Conservation (phyloP, 1,284 basidiomycete genomes). For the Sporisorium scitamineum region DNA sequence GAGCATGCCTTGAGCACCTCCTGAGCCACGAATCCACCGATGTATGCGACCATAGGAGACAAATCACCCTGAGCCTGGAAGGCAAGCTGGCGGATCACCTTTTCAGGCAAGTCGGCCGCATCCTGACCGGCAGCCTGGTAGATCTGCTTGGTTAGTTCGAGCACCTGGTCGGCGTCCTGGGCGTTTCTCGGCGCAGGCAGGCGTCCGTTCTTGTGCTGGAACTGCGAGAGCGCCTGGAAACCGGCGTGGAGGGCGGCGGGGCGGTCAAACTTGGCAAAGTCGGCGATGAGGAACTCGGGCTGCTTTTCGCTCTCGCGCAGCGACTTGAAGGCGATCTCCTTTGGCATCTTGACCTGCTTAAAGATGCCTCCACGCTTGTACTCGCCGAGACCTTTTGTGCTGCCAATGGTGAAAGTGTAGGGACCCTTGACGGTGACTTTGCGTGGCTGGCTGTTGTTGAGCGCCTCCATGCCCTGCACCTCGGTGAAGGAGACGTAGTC, state of each 20-base stretch:
- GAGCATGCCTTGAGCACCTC: conserved; percentile 97
- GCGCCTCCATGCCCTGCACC: conserved; percentile 91
- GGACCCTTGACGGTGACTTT: conserved; percentile 89
- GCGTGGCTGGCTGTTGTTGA: conserved; percentile 90
- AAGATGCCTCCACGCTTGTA: conserved; percentile 95
- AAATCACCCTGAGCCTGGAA: conserved; percentile 95
- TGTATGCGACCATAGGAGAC: conserved; percentile 89
- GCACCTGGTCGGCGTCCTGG: conserved; percentile 81
- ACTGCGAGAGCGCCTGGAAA: conserved; percentile 92
- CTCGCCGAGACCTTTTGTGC: conserved; percentile 72
- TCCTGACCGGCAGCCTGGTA: conserved; percentile 74
- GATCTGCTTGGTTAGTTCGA: conserved; percentile 83
- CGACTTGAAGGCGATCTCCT: conserved; percentile 85
- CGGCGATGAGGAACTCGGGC: conserved; percentile 93
- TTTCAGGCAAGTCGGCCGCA: conserved; percentile 80
- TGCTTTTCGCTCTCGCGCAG: conserved; percentile 84
- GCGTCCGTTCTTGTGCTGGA: conserved; percentile 77
- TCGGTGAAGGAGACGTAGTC: conserved; percentile 98
- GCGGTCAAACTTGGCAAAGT: conserved; percentile 97
- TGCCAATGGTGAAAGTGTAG: conserved; percentile 69
- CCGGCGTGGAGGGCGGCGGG: conserved; percentile 90
- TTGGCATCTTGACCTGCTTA: conserved; percentile 99
- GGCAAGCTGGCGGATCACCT: conserved; percentile 82
- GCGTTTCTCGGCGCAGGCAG: conserved; percentile 86
- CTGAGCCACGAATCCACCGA: conserved; percentile 97